Evolutionary conservation across 2,329 filamentous ascomycete genomes (phyloP), one percentile per base, ranked within the genome.

Genomic region (Microdochium paspali): DNA sequence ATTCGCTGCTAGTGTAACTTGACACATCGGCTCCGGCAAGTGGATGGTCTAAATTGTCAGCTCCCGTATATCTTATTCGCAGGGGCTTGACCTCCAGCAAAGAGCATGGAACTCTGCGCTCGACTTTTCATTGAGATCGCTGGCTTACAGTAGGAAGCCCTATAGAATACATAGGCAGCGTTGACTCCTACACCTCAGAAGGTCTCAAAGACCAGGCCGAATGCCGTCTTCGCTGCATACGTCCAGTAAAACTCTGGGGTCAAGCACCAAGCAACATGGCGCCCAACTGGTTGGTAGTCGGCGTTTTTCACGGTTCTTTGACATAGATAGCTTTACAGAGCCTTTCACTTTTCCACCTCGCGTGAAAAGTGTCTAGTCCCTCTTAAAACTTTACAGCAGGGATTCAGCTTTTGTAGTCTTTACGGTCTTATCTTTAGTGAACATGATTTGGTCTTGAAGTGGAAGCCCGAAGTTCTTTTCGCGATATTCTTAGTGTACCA

Each of bases 311-410:
- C 4, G 44, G 46, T 28, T 50, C 44, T 32, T 51, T 49, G 18
- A 49, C 7, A 42, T 52, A 40, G 31, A 51, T 47, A 10, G 43
- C 44, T 18, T 50, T 32, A 30, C 46, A 51, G 12, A 54, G 20
- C 24, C 39, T 46, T 26, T 54, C 51, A n/a, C 51, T 49, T 2
- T 25, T 43, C 24, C 24, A 10, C n/a, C 48, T 44, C 23, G 51
- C 47, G 3, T 45, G 18, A 2, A 35, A 51, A 18, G 47, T 40
- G 10, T 49, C 49, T 18, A 54, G 26, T 1, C 44, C 45, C 10
- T 53, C 52, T 49, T 49, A 53, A 5, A 47, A 47, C 20, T 45
- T 45, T 44, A 53, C 10, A 7, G 52, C 50, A n/a, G 52, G 52
- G 13, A 54, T 48, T 2, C 53, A 39, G 3, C 51, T 49, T n/a